Evolutionary conservation across 305 asterid genomes (phyloP).

Genomic region (Solanum aculeatissimum): DNA sequence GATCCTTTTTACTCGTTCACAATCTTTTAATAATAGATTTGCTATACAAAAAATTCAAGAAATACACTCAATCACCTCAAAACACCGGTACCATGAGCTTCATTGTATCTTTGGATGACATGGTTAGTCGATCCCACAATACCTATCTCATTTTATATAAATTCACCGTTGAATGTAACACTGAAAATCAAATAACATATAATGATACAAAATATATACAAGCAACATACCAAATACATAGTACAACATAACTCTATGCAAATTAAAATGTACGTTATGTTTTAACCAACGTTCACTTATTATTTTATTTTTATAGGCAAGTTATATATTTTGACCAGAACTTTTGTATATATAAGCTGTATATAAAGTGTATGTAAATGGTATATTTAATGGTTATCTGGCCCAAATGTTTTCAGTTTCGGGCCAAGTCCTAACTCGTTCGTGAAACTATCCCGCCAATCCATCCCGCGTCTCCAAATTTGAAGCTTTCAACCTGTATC

Average conservation of each 20-base stretch:
- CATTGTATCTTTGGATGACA: no score
- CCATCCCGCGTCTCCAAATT: slow-evolving; percentile 4
- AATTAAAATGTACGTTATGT: not conserved
- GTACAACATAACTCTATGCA: not conserved
- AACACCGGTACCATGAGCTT: no score
- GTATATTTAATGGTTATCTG: not conserved
- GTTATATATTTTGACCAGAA: not conserved
- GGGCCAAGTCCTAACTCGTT: not conserved
- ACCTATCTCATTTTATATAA: no score
- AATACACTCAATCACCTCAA: no score
- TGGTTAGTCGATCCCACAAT: no score
- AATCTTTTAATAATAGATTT: no score
- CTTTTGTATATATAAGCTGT: not conserved
- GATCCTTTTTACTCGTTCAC: no score
- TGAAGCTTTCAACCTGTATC: not conserved
- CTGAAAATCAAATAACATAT: not conserved
- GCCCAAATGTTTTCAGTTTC: not conserved
- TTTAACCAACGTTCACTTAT: not conserved
- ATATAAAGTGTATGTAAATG: not conserved
- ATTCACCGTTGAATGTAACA: no score
- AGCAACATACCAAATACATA: not conserved
- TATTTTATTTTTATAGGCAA: not conserved
- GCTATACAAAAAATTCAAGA: no score
- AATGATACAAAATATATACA: not conserved
- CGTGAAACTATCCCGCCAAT: slow-evolving; percentile 2